Base-by-base conservation (phyloP, 768 basidiomycete genomes). In the Trametes gibbosa region DNA sequence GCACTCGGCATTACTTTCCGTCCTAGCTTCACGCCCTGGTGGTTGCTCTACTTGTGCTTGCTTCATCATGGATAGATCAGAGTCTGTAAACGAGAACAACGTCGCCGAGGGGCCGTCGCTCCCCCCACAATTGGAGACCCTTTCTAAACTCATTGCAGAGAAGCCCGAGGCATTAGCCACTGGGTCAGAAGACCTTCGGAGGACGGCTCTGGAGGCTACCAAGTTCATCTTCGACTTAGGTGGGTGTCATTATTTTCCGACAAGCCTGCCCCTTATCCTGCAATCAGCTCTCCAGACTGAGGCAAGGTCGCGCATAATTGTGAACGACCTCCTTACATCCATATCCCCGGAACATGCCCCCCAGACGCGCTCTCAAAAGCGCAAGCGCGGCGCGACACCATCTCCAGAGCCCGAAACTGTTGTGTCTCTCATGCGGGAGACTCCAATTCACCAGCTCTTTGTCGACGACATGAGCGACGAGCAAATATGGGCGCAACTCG, bases 401-500 rank as follows among this genome's bases (percentile, higher is more conserved):
- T 64, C 70, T n/a, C 71, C 77, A n/a, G 72, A 59, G 35, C 39
- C 70, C 29, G 72, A 69, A 43, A 47, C 69, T 4, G 53, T 60
- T 7, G 47, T 54, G 9, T 63, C 68, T 4, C 13, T 72, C 12
- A 76, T 86, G 50, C 68, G 76, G 50, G 75, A 75, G 24, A 97
- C 96, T 0, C 95, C 95, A 6, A 72, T 98, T 2, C 76, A 84
- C 7, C 82, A 82, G 35, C 81, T 99, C 19, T 90, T 85, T 59
- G 77, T 86, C 13, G 84, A 92, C 21, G 87, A 81, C 17, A 87
- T 97, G 84, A 88, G 86, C 64, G 80, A 84, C 23, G 90, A 92
- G 56, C 95, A 96, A 71, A 77, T 98, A 25, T 99, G 96, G 96
- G 87, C 87, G 40, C 96, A 99, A 74, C 72, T 98, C 54, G 96